Evolutionary conservation across 2,329 filamentous ascomycete species (phyloP).

Genomic region (Clonostachys rhizophaga): DNA sequence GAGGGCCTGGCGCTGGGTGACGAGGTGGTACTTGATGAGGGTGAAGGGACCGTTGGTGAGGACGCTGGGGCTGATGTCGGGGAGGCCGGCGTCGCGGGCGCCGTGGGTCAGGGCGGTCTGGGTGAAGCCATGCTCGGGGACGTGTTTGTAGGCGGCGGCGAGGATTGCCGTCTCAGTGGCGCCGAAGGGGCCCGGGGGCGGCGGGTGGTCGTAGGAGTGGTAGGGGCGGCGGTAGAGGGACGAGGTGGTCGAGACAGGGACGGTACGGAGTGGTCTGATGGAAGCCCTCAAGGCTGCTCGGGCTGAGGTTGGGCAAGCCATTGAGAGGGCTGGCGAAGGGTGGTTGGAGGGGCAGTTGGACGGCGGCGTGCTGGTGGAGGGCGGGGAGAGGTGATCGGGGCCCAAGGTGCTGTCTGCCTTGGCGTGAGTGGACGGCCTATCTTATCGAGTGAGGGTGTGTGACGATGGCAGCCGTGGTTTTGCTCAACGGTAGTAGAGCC

Average conservation of each 20-base stretch:
- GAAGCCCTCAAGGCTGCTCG: too few species aligned
- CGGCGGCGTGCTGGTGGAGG: too few species aligned
- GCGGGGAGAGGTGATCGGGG: too few species aligned
- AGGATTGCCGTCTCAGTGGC: slow-evolving; percentile 72
- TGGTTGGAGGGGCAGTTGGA: too few species aligned
- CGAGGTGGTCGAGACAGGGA: background rate
- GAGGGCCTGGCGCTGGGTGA: slow-evolving; percentile 61
- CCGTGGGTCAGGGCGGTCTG: slow-evolving; percentile 67
- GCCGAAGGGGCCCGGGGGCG: slow-evolving; percentile 57
- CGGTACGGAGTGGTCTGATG: background rate
- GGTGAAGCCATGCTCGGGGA: slow-evolving; percentile 82
- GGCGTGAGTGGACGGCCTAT: too few species aligned
- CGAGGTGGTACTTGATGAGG: slow-evolving; percentile 74
- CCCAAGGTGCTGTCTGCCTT: too few species aligned
- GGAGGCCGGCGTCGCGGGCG: slow-evolving; percentile 78
- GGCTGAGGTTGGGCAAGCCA: too few species aligned
- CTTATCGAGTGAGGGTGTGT: too few species aligned
- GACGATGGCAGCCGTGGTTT: too few species aligned
- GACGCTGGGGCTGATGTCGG: slow-evolving; percentile 79
- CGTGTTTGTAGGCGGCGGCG: slow-evolving; percentile 70
- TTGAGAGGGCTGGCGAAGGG: too few species aligned
- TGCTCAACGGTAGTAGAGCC: too few species aligned
- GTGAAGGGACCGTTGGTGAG: slow-evolving; percentile 78
- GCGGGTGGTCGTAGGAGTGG: slow-evolving; percentile 68
- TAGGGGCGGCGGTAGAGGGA: slow-evolving; percentile 35